Conservation (phyloP, 306 rosid species). For the Begonia fuchsioides region DNA sequence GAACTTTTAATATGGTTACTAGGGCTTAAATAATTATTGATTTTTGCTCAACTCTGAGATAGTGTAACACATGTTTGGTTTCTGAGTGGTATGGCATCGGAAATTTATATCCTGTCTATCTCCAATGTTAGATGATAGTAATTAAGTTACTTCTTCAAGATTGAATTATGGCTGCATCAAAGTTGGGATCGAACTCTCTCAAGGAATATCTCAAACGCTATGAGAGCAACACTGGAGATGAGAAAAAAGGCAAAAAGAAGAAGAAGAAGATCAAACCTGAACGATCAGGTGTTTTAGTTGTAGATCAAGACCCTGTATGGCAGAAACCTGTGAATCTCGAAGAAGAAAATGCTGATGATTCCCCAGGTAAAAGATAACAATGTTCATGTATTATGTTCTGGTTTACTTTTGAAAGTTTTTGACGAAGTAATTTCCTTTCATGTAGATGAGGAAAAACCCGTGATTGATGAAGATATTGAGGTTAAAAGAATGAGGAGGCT, state of each 20-base stretch:
- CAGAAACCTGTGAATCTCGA: slow-evolving; percentile 54
- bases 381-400: not conserved
- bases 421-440: not conserved
- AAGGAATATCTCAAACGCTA: slow-evolving; percentile 72
- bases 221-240: slow-evolving; percentile 36
- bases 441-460: slow-evolving; percentile 56
- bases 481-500: slow-evolving; percentile 81
- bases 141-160: slow-evolving; percentile 1
- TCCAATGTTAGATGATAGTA: too few relatives aligned
- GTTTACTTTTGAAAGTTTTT: not conserved
- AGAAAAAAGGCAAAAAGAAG: slow-evolving; percentile 27
- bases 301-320: slow-evolving; percentile 85
- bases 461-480: slow-evolving; percentile 72
- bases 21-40: too few relatives aligned
- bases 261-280: too few relatives aligned
- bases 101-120: too few relatives aligned
- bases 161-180: slow-evolving; percentile 17
- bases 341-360: slow-evolving; percentile 37
- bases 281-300: slow-evolving; percentile 35
- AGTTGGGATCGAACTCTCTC: slow-evolving; percentile 31
- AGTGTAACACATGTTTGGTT: too few relatives aligned
- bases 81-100: too few relatives aligned
- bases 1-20: too few relatives aligned
- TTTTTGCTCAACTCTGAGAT: too few relatives aligned
- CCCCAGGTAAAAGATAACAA: slow-evolving; percentile 24